Evolutionary conservation across 495 filamentous ascomycete species (phyloP), one percentile per base, ranked within the genome.

Genomic region (Penicillium canariense): DNA sequence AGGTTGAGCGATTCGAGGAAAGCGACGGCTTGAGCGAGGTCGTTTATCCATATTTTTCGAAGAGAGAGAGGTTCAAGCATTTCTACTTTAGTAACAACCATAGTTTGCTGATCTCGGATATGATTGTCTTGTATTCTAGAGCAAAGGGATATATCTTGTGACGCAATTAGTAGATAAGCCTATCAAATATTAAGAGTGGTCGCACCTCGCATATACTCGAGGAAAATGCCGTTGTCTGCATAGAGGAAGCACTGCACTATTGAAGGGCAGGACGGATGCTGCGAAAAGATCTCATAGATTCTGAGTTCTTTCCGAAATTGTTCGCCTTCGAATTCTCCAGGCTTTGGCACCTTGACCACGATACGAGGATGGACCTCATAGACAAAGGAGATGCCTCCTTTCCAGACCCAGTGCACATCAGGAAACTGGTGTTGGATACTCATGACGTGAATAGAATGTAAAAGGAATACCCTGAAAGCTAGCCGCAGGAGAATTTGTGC

Each of bases 361-460:
- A 73, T 73, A 35, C 36, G 61, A 60, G 66, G 67, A 50, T 75
- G 60, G n/a, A 72, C 68, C 44, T 73, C 69, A 49, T 73, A 73
- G 20, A 72, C 67, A 25, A 66, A 71, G 22, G 64, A 69, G 53
- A 70, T 74, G 15, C 51, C 68, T 65, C 69, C 68, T 22, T 32
- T 14, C 63, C 66, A 68, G 22, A 72, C 46, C 69, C 65, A 69
- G 34, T 65, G 59, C 15, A 70, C 63, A 45, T 32, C 26, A 27
- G 66, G 69, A 48, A 68, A 68, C 42, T 63, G 50, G 0, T 32
- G 49, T 56, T 53, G 57, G 18, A 59, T 51, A 55, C 58, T 23
- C 67, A 67, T 72, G 12, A 9, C 26, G 14, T 25, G 39, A 22
- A 26, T 7, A 27, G 20, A 10, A 46, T 46, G 5, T 30, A 32